Evolutionary conservation across 306 rosid species (phyloP), one percentile per base, ranked within the genome.

Genomic region (Rosa persica): DNA sequence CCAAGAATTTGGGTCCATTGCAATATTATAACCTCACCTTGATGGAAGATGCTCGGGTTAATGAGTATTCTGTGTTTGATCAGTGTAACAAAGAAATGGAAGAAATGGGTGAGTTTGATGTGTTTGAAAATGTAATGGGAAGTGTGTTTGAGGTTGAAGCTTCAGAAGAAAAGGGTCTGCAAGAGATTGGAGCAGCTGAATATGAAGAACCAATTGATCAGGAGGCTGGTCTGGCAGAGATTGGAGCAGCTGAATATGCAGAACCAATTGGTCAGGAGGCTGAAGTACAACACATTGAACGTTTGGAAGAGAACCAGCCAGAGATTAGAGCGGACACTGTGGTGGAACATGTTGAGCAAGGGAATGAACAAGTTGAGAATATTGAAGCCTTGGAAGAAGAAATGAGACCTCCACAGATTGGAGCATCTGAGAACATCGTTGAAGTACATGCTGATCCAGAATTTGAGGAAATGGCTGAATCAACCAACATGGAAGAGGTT

Each of bases 11-110:
- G 72, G 86, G 44, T 52, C 72, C 82, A 22, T 61, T 87, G 72
- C 85, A 72, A 46, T 89, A 81, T 40, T 86, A 46, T 77, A 93
- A 93, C 88, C 76, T 90, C 84, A 86, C 89, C 48, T 64, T 84
- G 87, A 46, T 42, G 0, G 87, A 78, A 25, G 77, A 62, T 79
- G 69, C 1, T 23, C 30, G 9, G 7, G 78, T 23, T 67, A 17
- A 71, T 74, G 88, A 83, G 36, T 82, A 44, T 64, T 76, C 82
- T 44, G 71, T 70, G 71, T 80, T 85, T 75, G 87, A 77, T 74
- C 79, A 9, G 3, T 66, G 40, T 51, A 25, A 66, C 67, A 71
- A 57, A 72, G 80, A 43, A 72, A 83, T 74, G 15, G 80, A 42
- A 42, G 69, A 64, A 51, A 55, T 52, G 74, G 34, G 44, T 44